A percentile compares a stretch with the other conserved stretches of the same genome.
Evolutionary conservation across 2,329 filamentous ascomycete genomes (phyloP).

Genomic region (Bipolaris oryzae): DNA sequence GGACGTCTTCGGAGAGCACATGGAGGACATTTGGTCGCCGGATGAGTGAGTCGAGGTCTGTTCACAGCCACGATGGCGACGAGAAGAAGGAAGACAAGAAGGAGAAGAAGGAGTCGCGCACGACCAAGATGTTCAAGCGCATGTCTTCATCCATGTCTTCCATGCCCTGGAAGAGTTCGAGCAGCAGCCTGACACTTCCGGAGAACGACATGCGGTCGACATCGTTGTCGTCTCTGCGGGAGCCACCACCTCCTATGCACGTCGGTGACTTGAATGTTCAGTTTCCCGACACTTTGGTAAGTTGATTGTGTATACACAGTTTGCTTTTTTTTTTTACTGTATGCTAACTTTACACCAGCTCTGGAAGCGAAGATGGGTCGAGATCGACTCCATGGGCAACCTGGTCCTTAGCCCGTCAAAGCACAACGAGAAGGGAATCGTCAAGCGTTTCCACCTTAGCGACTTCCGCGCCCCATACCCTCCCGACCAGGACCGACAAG

Average conservation of each 20-base stretch:
- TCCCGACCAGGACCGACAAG: constrained; percentile 89
- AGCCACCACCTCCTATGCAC: constrained; percentile 64
- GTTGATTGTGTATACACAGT: constrained; percentile 18
- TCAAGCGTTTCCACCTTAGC: constrained; percentile 82
- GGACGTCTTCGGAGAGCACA: constrained; percentile 49
- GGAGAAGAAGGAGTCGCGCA: constrained; percentile 62
- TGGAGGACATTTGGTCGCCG: constrained; percentile 48
- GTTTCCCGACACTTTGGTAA: constrained; percentile 84
- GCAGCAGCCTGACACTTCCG: constrained; percentile 46
- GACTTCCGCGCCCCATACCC: constrained; percentile 81
- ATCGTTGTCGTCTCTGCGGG: constrained; percentile 40
- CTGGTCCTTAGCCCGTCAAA: constrained; percentile 77
- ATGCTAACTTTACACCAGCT: constrained; percentile 54
- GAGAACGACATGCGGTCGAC: constrained; percentile 45
- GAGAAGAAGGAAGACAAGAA: constrained; percentile 52
- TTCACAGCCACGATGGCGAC: constrained; percentile 44
- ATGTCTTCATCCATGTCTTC: constrained; percentile 65
- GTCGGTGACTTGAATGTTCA: constrained; percentile 95
- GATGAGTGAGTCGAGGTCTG: constrained; percentile 45
- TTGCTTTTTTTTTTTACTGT: too few relatives aligned
- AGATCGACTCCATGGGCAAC: constrained; percentile 82
- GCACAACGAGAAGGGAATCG: constrained; percentile 65
- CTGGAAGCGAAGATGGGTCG: constrained; percentile 92
- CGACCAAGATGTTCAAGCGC: constrained; percentile 68
- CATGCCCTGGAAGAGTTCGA: constrained; percentile 58